These are phyloP conservation scores for Tilletia caries DNA, from an alignment of 1,284 basidiomycete genomes.

Conservation along the genomic window DNA sequence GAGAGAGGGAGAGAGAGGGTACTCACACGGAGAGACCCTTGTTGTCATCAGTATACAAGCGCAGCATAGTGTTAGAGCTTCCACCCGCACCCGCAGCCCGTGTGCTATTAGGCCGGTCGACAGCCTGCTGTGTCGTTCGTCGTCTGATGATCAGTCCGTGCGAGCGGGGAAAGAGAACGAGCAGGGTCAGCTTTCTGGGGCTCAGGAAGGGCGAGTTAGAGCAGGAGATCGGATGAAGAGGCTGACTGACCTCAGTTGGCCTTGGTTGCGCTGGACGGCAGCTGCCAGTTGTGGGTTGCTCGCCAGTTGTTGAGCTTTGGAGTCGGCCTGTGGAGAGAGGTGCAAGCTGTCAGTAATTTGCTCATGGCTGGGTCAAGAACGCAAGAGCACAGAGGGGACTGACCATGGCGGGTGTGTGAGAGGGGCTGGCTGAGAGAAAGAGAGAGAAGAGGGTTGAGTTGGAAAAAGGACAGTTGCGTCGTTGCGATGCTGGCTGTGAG, in stretches of 20 bases:
- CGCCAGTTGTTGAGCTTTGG: constrained; percentile 5
- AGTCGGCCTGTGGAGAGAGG: neutral
- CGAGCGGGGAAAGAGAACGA: neutral
- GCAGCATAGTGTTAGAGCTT: constrained; percentile 95
- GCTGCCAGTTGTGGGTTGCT: constrained; percentile 8
- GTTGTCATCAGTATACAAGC: constrained; percentile 90
- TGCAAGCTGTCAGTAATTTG: neutral
- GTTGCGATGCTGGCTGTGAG: no score
- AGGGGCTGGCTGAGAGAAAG: no score
- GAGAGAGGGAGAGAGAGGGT: no score
- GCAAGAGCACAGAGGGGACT: neutral
- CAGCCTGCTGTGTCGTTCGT: constrained; percentile 66
- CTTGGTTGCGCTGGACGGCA: neutral
- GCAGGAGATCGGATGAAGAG: neutral
- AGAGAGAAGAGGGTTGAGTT: no score
- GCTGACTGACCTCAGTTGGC: neutral
- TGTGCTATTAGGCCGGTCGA: constrained; percentile 76
- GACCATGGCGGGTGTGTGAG: neutral
- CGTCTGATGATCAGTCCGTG: constrained; percentile 50
- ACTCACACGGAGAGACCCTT: constrained; percentile 92
- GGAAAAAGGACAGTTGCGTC: no score
- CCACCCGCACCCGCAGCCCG: constrained; percentile 93
- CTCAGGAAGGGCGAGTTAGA: neutral
- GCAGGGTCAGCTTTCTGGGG: neutral
- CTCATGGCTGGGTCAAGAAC: neutral